Evolutionary conservation across 2,329 filamentous ascomycete genomes (phyloP).

Genomic region (Hymenoscyphus linearis): DNA sequence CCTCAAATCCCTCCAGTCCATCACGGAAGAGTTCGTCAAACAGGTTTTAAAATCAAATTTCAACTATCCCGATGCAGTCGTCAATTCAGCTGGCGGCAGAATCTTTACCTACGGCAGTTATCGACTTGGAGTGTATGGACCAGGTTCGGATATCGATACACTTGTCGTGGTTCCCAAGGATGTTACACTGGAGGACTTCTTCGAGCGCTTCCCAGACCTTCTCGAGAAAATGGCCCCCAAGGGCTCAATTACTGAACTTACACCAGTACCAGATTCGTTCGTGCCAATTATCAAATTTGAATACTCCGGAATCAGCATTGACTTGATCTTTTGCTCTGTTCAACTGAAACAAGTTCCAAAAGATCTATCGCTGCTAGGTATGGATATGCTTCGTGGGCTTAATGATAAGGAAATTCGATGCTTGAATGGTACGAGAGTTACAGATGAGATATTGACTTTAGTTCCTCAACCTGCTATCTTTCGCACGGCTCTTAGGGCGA

Average conservation of each 20-base stretch:
- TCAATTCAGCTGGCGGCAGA: slow-evolving; percentile 82
- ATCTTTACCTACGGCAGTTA: slow-evolving; percentile 97
- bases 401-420: slow-evolving; percentile 84
- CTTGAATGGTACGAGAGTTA: slow-evolving; percentile 90
- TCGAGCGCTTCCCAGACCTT: slow-evolving; percentile 77
- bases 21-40: slow-evolving; percentile 83
- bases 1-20: slow-evolving; percentile 68
- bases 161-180: slow-evolving; percentile 88
- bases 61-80: slow-evolving; percentile 50
- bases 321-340: slow-evolving; percentile 82
- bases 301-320: slow-evolving; percentile 85
- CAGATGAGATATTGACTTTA: slow-evolving; percentile 81
- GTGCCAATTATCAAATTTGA: slow-evolving; percentile 98
- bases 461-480: slow-evolving; percentile 90
- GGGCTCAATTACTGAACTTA: slow-evolving; percentile 78
- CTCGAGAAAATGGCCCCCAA: slow-evolving; percentile 70
- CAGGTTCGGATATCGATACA: slow-evolving; percentile 96
- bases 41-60: slow-evolving; percentile 52
- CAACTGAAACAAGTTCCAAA: slow-evolving; percentile 65
- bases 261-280: slow-evolving; percentile 81
- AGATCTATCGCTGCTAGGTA: slow-evolving; percentile 73
- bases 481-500: slow-evolving; percentile 78
- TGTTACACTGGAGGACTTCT: slow-evolving; percentile 85
- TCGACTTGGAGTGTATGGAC: slow-evolving; percentile 86
- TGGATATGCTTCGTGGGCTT: slow-evolving; percentile 75